Percentiles rank a stretch among this genome's conserved stretches.
phyloP scores from a whole-genome alignment of 345 rosid species.

The Sonneratia caseolaris region DNA sequence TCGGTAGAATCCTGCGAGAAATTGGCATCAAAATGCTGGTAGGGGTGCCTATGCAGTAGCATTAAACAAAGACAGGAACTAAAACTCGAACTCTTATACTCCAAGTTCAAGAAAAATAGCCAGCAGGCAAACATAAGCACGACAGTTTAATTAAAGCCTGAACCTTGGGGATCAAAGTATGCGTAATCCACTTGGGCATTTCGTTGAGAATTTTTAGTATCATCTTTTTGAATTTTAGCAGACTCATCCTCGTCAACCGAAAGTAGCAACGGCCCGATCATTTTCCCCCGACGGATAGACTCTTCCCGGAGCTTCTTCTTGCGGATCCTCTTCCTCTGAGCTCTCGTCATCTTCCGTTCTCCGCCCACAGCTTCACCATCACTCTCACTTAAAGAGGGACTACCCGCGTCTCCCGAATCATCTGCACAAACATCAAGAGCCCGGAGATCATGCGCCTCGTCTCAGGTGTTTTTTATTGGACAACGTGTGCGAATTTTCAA shows the following conservation, averaged over 20 bases:
- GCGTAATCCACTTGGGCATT: slow-evolving; percentile 29
- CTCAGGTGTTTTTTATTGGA: not conserved
- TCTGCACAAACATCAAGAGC: slow-evolving; percentile 23
- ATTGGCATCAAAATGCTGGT: not conserved
- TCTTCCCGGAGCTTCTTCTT: slow-evolving; percentile 65
- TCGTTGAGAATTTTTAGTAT: slow-evolving; percentile 39
- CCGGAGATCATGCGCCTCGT: not conserved
- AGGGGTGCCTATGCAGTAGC: not conserved
- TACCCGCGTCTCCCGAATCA: slow-evolving; percentile 18
- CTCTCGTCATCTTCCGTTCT: slow-evolving; percentile 40
- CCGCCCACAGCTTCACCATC: slow-evolving; percentile 13
- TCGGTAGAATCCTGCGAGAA: not conserved
- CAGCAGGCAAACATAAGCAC: not conserved
- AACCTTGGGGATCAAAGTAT: not conserved
- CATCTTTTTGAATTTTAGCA: slow-evolving; percentile 8
- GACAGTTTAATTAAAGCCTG: not conserved
- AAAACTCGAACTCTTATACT: too few relatives aligned
- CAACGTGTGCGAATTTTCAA: not conserved
- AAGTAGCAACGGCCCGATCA: slow-evolving; percentile 60
- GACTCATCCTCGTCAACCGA: not conserved
- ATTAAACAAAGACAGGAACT: not conserved
- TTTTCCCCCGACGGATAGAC: slow-evolving; percentile 30
- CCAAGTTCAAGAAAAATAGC: not conserved
- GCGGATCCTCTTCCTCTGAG: slow-evolving; percentile 70
- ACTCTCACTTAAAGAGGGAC: slow-evolving; percentile 14